Base-by-base conservation (phyloP, 1,284 basidiomycete genomes). In the Pseudozyma thailandica region DNA sequence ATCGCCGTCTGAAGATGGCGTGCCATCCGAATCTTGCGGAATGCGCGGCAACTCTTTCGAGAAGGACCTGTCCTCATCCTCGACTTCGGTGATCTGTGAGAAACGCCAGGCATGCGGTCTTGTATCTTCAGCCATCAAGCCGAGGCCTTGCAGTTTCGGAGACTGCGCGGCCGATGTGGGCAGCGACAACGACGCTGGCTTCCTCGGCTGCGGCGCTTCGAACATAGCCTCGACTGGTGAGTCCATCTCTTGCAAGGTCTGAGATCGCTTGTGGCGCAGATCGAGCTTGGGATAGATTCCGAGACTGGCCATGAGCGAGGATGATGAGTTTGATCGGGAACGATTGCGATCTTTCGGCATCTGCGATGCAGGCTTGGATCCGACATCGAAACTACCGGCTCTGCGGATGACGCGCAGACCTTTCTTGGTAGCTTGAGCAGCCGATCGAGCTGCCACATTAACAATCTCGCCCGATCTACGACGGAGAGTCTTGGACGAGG, bases 311-410 rank as follows among this genome's bases (percentile, higher is more conserved):
- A 61, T 12, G 10, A 71, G 53, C 26, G 68, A 50, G 8, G 61
- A 60, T 9, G 68, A 71, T 6, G 68, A 71, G 50, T 58, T 65
- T 42, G 68, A 71, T 4, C 62, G 62, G 25, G 62, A 55, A 12
- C 59, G 59, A 16, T 47, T 49, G 35, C 47, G 51, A 13, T 48
- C 31, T 25, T 26, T 50, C 4, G 39, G 27, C 9, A 28, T 35
- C 8, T 51, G 35, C 13, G 30, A 27, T n/a, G 44, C 54, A 8
- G 28, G n/a, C 28, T 53, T 71, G 18, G 39, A 41, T 13, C 53
- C 62, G 38, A 71, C 61, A 35, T 71, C 68, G 27, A 71, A 71
- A 41, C 62, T 65, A 20, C 68, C 68, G 6, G 62, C 68, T 58
- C 61, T 50, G 25, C 68, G 62, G 15, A 71, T 57, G 43, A 64